Base-by-base conservation (phyloP, 768 basidiomycete species). In the Lactarius hengduanensis region DNA sequence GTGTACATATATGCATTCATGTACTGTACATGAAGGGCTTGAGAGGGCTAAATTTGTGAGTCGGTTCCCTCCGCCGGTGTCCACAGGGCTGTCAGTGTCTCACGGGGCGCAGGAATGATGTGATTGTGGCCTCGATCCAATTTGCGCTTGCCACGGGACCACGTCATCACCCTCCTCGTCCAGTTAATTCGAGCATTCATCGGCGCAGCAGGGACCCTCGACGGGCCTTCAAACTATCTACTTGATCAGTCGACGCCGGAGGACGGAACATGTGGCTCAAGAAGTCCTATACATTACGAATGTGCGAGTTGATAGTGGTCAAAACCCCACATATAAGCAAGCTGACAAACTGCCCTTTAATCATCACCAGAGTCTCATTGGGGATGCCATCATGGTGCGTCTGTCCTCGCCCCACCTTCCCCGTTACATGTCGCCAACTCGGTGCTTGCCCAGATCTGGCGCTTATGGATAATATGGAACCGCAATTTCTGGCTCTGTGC, bases 381-480 rank as follows among this genome's bases (percentile, higher is more conserved):
- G 67, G 2, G 67, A 68, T 45, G 64, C 54, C 4, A 66, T 68
- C 30, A 55, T 68, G 4, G 67, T 68, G 36, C 20, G 60, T 57
- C 28, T 3, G 36, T 20, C 18, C 15, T 8, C 13, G 4, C 34
- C 22, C 22, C 38, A 43, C 10, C 36, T 38, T 13, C 9, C 28
- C 3, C 3, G 22, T 22, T 9, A 9, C 36, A 22, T 16, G 22
- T 65, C 20, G 22, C 43, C 15, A 26, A 36, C 26, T 57, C 56
- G 30, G 13, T 15, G 13, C 43, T 6, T 38, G 16, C 22, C 11
- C 28, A 68, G 67, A 68, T 68, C 20, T 68, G 67, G 67, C 67
- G 67, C 43, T 45, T 68, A 11, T 68, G 64, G 65, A n/a, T 68
- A 54, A 57, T 68, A 15, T 68, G 67, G 67, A 2, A 22, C 34